Conservation (phyloP, 257 asterid species). For the Lycium ferocissimum region DNA sequence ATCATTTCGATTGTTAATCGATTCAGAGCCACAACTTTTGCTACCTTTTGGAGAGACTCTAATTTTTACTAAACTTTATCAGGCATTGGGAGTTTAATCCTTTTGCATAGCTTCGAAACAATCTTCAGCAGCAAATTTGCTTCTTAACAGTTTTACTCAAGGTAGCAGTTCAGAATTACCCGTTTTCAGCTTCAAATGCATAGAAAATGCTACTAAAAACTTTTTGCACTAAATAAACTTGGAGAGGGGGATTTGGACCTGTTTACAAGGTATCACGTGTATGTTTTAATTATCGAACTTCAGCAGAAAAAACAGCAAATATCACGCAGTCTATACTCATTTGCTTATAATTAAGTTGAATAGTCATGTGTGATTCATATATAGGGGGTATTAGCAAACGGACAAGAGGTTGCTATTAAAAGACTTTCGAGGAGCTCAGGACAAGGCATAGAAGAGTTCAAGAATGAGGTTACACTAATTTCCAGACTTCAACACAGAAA, state of each 20-base stretch:
- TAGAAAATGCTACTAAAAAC: conserved; percentile 16
- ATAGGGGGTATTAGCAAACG: conserved; percentile 24
- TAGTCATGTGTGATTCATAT: not conserved
- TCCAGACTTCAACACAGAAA: conserved; percentile 34
- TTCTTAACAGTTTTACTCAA: not conserved
- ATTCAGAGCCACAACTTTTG: not conserved
- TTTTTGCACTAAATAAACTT: conserved; percentile 21
- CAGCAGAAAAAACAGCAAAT: not conserved
- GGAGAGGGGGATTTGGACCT: conserved; percentile 36
- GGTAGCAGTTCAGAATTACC: conserved; percentile 30
- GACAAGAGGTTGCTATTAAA: conserved; percentile 32
- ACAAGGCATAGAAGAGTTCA: conserved; percentile 28
- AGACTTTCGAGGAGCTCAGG: conserved; percentile 33
- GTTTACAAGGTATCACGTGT: conserved; percentile 28
- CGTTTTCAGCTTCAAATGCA: conserved; percentile 23
- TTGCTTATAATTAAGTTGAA: not conserved
- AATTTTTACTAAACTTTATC: not conserved
- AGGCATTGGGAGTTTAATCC: conserved; percentile 22
- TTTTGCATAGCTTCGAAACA: not conserved
- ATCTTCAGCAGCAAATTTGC: conserved; percentile 12
- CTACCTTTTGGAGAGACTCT: not conserved
- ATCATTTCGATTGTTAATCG: not conserved
- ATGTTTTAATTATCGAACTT: not conserved
- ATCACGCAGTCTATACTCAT: not conserved
- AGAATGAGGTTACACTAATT: conserved; percentile 27